Evolutionary conservation across 2,329 filamentous ascomycete species (phyloP).

Genomic region (Ascochyta rabiei): DNA sequence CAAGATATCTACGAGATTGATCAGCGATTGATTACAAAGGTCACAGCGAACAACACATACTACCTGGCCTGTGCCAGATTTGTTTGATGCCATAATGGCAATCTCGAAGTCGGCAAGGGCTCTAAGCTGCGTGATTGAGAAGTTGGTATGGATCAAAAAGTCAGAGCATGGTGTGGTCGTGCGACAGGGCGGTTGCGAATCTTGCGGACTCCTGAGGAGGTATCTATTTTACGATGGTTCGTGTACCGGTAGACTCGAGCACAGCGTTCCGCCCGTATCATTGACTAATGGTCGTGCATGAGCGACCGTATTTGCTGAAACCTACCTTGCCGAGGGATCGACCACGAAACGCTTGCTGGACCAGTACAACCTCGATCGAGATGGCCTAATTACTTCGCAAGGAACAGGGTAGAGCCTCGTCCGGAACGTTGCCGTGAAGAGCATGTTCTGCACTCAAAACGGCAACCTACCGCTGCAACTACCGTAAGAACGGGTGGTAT

Average conservation of each 20-base stretch:
- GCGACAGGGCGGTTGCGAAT: background rate
- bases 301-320: constrained; percentile 1
- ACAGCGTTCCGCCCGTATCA: background rate
- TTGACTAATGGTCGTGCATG: constrained; percentile 11
- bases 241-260: background rate
- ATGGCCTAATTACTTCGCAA: background rate
- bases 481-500: background rate
- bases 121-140: background rate
- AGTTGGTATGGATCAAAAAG: background rate
- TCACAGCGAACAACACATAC: constrained; percentile 16
- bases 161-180: background rate
- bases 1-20: constrained; percentile 34
- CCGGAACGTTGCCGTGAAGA: constrained; percentile 1
- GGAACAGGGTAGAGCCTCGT: background rate
- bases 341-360: constrained; percentile 5
- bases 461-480: background rate
- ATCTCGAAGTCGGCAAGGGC: background rate
- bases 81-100: constrained; percentile 8
- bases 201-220: constrained; percentile 1
- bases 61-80: constrained; percentile 28
- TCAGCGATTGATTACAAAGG: constrained; percentile 6
- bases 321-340: constrained; percentile 5
- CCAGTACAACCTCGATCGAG: background rate
- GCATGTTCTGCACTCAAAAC: background rate
- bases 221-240: background rate